Evolutionary conservation across 768 basidiomycete genomes (phyloP), one percentile per base, ranked within the genome.

Genomic region (Plicaturopsis crispa): DNA sequence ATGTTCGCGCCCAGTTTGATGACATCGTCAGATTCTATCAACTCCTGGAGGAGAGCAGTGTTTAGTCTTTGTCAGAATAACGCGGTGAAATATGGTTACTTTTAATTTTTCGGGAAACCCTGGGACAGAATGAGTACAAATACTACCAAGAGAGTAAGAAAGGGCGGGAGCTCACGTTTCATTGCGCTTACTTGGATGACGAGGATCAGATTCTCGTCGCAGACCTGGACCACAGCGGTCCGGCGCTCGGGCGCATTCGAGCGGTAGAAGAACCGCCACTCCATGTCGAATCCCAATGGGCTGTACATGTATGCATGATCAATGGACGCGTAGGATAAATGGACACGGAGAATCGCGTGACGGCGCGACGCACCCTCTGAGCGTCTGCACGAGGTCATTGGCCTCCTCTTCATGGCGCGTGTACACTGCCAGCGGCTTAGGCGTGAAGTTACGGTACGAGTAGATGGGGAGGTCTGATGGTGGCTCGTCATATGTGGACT

Each of bases 211-310:
- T 48, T 48, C 17, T 38, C 48, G 40, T 74, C 70, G 26, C 62
- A 65, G 1, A 75, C 36, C 46, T 75, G 73, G 1, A 74, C 63
- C 2, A 72, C 51, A 0, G 72, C 67, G 2, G 66, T 63, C 22
- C 57, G 54, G 35, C 62, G 53, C 38, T 62, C 61, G 23, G 50
- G 42, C 5, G 55, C 52, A 22, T 56, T 50, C 3, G 50, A 52
- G n/a, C 53, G 45, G 37, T 55, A 61, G 32, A 49, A 47, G 14
- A 69, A 59, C 12, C 58, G 53, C 72, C 72, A 74, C 47, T 74
- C 72, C 30, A 74, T 55, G 51, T 74, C 73, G 20, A 74, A 70
- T 5, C 73, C 73, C 7, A 74, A 31, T 6, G 73, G 65, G 2
- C 70, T 72, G 31, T 17, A 22, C 6, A 30, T 12, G 24, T 17